Conservation (phyloP, 108 stramenopile species). For the Skeletonema menzelii region DNA sequence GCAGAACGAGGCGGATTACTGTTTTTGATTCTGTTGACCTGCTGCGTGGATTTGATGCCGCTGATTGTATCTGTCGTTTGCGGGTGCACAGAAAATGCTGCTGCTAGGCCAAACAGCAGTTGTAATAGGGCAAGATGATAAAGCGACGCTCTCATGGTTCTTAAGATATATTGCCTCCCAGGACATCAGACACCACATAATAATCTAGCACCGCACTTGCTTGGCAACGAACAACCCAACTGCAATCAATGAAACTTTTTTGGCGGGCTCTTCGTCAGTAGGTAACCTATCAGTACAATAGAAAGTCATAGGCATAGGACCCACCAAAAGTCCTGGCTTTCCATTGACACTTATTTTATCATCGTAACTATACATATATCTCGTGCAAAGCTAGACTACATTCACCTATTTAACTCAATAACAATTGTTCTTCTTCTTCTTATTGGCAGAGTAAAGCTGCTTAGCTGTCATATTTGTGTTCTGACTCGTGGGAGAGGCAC, state of each 20-base stretch:
- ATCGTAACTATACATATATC: no score
- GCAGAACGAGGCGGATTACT: background rate
- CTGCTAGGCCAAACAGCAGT: background rate
- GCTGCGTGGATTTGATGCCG: background rate
- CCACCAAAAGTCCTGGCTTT: no score
- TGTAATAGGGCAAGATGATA: background rate
- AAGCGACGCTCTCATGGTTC: background rate
- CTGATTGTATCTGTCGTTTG: background rate
- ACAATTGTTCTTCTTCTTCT: constrained; percentile 1
- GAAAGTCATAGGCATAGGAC: no score
- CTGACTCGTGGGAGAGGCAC: constrained; percentile 26
- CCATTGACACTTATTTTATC: no score
- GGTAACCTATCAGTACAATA: no score
- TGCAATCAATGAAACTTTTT: no score
- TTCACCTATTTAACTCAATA: background rate
- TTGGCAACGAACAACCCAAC: no score
- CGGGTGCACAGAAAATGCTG: background rate
- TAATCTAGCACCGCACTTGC: no score
- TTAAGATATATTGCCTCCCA: no score
- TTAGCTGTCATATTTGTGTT: constrained; percentile 41
- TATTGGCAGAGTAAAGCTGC: constrained; percentile 21
- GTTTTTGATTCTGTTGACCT: background rate
- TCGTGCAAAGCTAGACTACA: no score
- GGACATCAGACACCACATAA: no score
- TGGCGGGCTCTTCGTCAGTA: no score